Percentiles rank a stretch among this genome's conserved stretches.
These are phyloP conservation scores for Smittium mucronatum DNA, from an alignment of 371 early-diverging fungal genomes.

Conservation along the genomic window DNA sequence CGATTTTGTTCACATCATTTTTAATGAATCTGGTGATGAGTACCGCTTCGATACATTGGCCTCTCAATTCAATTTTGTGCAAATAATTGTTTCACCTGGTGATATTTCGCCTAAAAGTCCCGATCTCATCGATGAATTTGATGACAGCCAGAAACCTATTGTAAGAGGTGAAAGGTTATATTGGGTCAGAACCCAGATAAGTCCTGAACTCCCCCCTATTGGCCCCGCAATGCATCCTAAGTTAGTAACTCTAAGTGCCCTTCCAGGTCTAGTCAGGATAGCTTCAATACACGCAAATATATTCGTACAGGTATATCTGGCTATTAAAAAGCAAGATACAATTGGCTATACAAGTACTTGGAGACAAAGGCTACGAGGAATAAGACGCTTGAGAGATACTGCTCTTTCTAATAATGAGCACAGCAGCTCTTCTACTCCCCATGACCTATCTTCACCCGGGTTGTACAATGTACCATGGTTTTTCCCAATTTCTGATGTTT, in stretches of 20 bases:
- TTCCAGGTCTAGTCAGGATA: slow-evolving; percentile 71
- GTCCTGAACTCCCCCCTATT: slow-evolving; percentile 69
- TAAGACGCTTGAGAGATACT: neutral
- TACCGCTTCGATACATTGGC: slow-evolving; percentile 82
- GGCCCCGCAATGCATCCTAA: slow-evolving; percentile 69
- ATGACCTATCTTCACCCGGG: neutral
- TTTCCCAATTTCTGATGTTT: neutral
- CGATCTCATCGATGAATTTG: slow-evolving; percentile 12
- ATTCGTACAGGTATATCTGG: slow-evolving; percentile 66
- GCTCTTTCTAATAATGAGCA: neutral
- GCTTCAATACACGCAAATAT: slow-evolving; percentile 80
- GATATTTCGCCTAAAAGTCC: slow-evolving; percentile 19
- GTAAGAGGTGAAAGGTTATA: slow-evolving; percentile 23
- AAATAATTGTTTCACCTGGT: slow-evolving; percentile 58
- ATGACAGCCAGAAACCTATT: slow-evolving; percentile 3
- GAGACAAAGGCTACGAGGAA: neutral
- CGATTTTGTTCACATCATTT: slow-evolving; percentile 85
- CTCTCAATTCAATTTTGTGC: slow-evolving; percentile 88
- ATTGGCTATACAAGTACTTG: neutral
- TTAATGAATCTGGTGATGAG: slow-evolving; percentile 70
- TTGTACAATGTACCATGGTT: neutral
- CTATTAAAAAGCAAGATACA: slow-evolving; percentile 2
- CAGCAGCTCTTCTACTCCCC: neutral
- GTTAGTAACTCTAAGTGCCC: slow-evolving; percentile 58
- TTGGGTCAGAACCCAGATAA: slow-evolving; percentile 48